Base-by-base conservation (phyloP, 768 basidiomycete genomes). In the Sarcomyxa edulis region DNA sequence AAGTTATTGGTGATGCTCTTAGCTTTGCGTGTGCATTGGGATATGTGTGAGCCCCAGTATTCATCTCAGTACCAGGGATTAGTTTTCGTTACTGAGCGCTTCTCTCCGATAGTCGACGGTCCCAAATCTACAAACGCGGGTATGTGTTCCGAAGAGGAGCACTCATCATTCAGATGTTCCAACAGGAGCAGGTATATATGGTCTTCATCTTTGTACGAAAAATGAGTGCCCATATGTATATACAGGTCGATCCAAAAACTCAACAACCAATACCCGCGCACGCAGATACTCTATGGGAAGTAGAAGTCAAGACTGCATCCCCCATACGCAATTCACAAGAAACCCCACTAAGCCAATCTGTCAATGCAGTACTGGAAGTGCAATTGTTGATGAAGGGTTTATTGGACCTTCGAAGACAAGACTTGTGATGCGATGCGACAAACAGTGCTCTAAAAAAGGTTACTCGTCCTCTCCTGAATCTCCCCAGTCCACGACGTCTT, bases 311-410 rank as follows among this genome's bases (percentile, higher is more conserved):
- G 56, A 88, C 88, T 1, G 84, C 86, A 2, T 67, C 71, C 3
- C 89, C 89, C 5, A 77, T 85, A 30, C 76, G 83, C 11, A 87
- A 85, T 42, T 84, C 81, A 0, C 85, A 81, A 54, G 81, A 83
- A 44, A 82, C 74, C 2, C 88, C 87, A 4, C 66, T 90, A n/a
- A 75, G 71, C 39, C 68, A 70, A 11, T 71, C 77, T 7, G 77
- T 86, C 21, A 81, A 88, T 12, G 82, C 81, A 2, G 81, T 91
- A 1, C 71, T 90, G 1, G 83, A 90, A 44, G 78, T 91, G 8
- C 89, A 91, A 52, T 63, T 77, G 10, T 66, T 89, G 31, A 89
- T 92, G 85, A 90, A 89, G 48, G 88, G 88, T 7, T 56, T 89
- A 39, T 62, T 91, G 31, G 88, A 90, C 56, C 67, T 91, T 40